Base-by-base conservation (phyloP, 2,329 filamentous ascomycete genomes). In the Lachnum nothofagi region DNA sequence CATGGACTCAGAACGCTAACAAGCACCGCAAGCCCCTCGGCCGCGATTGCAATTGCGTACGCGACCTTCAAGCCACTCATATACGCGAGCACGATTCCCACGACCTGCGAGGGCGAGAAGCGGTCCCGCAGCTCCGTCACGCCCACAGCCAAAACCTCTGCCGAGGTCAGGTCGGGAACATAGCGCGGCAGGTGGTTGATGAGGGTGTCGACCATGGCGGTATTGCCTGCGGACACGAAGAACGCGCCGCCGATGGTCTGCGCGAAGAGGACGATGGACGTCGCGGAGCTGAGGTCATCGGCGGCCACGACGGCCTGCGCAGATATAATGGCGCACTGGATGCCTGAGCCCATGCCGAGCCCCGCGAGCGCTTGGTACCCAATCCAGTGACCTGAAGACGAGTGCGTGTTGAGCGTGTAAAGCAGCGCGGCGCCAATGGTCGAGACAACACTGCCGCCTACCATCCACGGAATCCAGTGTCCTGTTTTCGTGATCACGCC, bases 31-130 rank as follows among this genome's bases (percentile, higher is more conserved):
- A n/a, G n/a, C n/a, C n/a, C n/a, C n/a, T n/a, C n/a, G n/a, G n/a
- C n/a, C 25, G 25, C 33, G 16, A 37, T 3, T 3, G 33, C 14
- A 53, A 82, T 69, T 12, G 79, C 82, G 22, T 81, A 76, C 4
- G 74, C 72, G 7, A 83, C 79, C 60, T 83, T 80, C 60, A 83
- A 79, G 0, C 77, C 77, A 41, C 75, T 67, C 54, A 76, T 85
- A 67, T 87, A 87, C 0, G 78, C 80, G 1, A 64, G 55, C 29
- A 84, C 70, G 39, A 86, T 77, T 2, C 69, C 67, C 0, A 66
- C 58, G 6, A 83, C 65, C 51, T 71, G 72, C 17, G 75, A 60
- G 0, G 55, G 38, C 0, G 71, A 62, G 53, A 86, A 77, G 2
- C 65, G 67, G 5, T 61, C 54, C 53, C 77, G 76, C 25, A 87